Evolutionary conservation across 2,329 filamentous ascomycete genomes (phyloP), one percentile per base, ranked within the genome.

Genomic region (Colletotrichum sp.): DNA sequence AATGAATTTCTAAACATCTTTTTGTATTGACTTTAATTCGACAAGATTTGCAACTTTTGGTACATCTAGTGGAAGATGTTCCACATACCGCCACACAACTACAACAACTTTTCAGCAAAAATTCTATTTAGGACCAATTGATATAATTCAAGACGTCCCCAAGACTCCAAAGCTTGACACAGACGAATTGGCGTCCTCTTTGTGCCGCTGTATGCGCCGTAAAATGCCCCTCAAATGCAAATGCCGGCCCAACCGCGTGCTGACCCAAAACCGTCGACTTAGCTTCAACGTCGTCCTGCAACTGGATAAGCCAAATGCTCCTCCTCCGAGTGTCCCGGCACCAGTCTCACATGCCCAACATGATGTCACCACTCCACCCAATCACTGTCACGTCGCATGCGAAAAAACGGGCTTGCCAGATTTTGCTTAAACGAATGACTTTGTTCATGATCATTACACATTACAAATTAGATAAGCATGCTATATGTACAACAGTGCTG

Each of bases 381-480:
- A 33, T 33, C 57, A 59, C 57, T 13, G 7, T 62, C 34, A 62
- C n/a, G 24, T 16, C 15, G 59, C 59, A 62, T 38, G 13, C 8
- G 66, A 34, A 67, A 43, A 27, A 15, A 31, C 8, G 1, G 11
- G 43, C 43, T 51, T 21, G 43, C n/a, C 11, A 13, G 2, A 13
- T 51, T 5, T 5, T 33, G 34, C 59, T 59, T 24, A 57, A 68
- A 61, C 66, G 66, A 68, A 36, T 61, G 66, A 51, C 66, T 68
- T 51, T 66, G 16, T 43, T 68, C 66, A 68, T 68, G 55, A 68
- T 68, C 66, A 61, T 68, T 68, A 68, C 55, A 68, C 66, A 68
- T 68, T 68, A 68, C 55, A 68, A 55, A 68, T 68, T 68, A 68
- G 18, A 68, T 68, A 68, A 58, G 34, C 65, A 51, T 68, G 36